Evolutionary conservation across 495 filamentous ascomycete genomes (phyloP), one percentile per base, ranked within the genome.

Genomic region (Penicillium fimorum): DNA sequence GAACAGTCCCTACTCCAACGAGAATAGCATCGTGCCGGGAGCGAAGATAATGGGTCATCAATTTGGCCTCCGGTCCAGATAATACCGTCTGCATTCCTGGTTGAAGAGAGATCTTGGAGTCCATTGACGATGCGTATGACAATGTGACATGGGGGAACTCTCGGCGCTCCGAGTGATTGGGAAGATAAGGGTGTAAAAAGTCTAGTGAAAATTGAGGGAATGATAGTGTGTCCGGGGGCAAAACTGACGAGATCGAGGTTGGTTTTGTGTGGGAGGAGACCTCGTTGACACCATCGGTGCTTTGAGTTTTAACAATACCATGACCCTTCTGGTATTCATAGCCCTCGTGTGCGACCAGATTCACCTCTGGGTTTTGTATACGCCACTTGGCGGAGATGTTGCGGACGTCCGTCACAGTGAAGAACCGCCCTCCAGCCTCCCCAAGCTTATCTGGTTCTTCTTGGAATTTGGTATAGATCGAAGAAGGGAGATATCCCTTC

Each of bases 21-120:
- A 93, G 76, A 52, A 97, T 95, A 13, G 89, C 91, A 58, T 90
- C 84, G 70, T 97, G 92, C 12, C 79, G 80, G 6, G 84, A 84
- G 53, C 92, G 88, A 17, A 97, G 80, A 68, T 87, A 91, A 68
- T 97, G 92, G 1, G 92, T 96, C 87, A 97, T 91, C 49, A 87
- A 79, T 68, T 96, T 96, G 13, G 90, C 86, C 60, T 85, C 77
- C 1, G 85, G 83, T 25, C 92, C 91, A 7, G 92, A 96, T 5
- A 96, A 82, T 0, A 80, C 72, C 2, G 92, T 96, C 59, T 86
- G 88, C 56, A 82, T 78, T 15, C 91, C 90, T 0, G 89, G 88
- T 0, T 83, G 76, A 13, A 93, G 79, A 10, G 90, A 82, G 50
- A 97, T 76, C 42, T 83, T 81, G 10, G 86, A 87, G 69, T 97